Evolutionary conservation across 2,329 filamentous ascomycete genomes (phyloP).

Genomic region (Aspergillus alliaceus): DNA sequence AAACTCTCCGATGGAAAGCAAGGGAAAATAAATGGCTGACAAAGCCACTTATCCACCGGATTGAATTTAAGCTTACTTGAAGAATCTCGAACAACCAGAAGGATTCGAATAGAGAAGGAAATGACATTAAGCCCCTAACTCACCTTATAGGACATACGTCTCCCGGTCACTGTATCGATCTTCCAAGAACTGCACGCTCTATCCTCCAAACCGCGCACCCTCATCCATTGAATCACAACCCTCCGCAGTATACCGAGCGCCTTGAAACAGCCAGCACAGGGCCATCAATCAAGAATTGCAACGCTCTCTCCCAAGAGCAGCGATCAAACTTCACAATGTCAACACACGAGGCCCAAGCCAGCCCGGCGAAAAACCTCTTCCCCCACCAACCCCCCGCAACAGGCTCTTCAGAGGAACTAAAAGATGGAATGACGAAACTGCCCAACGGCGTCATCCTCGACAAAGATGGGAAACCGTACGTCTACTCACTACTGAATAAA

Average conservation of each 20-base stretch:
- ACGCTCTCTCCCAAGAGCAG: too few species aligned
- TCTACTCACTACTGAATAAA: neutral
- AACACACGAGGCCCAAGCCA: conserved; percentile 16
- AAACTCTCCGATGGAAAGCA: neutral
- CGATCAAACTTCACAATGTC: conserved; percentile 8
- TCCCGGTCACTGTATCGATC: too few species aligned
- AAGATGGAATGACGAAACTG: conserved; percentile 30
- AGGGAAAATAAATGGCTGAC: neutral
- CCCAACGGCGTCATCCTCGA: conserved; percentile 52
- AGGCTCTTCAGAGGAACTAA: conserved; percentile 17
- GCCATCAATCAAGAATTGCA: too few species aligned
- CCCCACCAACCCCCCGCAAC: conserved; percentile 17
- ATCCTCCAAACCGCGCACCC: too few species aligned
- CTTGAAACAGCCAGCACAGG: too few species aligned
- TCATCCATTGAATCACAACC: too few species aligned
- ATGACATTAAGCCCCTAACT: too few species aligned
- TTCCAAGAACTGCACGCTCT: too few species aligned
- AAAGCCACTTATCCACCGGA: too few species aligned
- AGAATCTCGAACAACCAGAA: neutral
- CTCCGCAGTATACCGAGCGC: too few species aligned
- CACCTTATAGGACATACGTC: too few species aligned
- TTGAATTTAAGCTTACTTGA: neutral
- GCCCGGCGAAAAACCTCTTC: conserved; percentile 13
- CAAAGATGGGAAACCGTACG: conserved; percentile 53
- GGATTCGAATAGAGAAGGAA: neutral